Base-by-base conservation (phyloP, 805 yeast species). In the Kregervanrija delftensis region DNA sequence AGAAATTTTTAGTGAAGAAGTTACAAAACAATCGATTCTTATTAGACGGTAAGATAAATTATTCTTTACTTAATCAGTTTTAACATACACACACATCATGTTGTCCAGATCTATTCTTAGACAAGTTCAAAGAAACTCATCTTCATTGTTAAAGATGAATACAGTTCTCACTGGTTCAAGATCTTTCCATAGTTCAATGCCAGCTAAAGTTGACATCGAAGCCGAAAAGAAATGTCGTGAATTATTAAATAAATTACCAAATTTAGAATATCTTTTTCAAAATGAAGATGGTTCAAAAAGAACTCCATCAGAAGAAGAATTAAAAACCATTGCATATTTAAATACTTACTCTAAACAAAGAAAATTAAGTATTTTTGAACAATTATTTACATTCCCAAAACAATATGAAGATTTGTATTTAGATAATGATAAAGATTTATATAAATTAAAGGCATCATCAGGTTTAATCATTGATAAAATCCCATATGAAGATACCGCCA, bases 381-480 rank as follows among this genome's bases (percentile, higher is more conserved):
- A 50, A 8, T 59, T 68, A 49, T 62, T 73, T 46, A 59, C 66
- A 31, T 69, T 83, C 54, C 74, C 76, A 36, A 69, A 66, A 49
- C 79, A 83, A 58, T 57, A 69, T 40, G 72, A 74, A 57, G 67
- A 67, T 40, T 68, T 82, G 54, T 81, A 71, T 58, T 63, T 72
- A 49, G 79, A 74, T 58, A 86, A 86, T 68, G 72, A 80, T 38
- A 71, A 69, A 42, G 84, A 77, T 60, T 73, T 86, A 56, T 65
- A 66, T 50, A 73, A 73, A 58, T 76, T 81, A 53, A 74, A 77
- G 53, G 73, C 76, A 15, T 65, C 73, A 17, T 76, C 82, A 34
- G 81, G 83, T 40, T 71, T 77, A 55, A 82, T 86, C 55, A 73
- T 87, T 52, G 96, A 86, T 63, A 86, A 86, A 66, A 77, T 86